These are phyloP conservation scores for Cyberlindnera veronae DNA, from an alignment of 805 yeast genomes.

Conservation along the genomic window DNA sequence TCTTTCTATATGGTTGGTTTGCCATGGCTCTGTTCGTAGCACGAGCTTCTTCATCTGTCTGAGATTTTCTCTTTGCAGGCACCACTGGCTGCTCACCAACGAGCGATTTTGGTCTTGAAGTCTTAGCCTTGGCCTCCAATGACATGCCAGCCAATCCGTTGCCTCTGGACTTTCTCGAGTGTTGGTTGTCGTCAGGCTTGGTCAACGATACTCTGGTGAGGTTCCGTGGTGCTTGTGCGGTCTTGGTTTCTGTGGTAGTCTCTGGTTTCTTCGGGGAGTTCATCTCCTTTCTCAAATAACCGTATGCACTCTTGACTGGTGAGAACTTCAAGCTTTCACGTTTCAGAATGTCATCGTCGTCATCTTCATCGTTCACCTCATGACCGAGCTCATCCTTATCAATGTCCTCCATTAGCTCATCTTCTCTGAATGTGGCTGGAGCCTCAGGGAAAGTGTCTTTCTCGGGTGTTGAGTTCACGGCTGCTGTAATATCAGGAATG, in stretches of 20 bases:
- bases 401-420: background rate
- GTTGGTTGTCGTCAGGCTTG: conserved; percentile 19
- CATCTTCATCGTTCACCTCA: conserved; percentile 3
- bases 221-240: conserved; percentile 12
- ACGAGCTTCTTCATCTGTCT: conserved; percentile 20
- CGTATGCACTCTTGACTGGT: conserved; percentile 29
- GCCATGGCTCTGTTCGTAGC: background rate
- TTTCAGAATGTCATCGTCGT: conserved; percentile 12
- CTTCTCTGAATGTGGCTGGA: too few species aligned
- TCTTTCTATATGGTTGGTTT: conserved; percentile 23
- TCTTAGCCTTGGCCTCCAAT: conserved; percentile 17
- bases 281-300: conserved; percentile 25
- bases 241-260: background rate
- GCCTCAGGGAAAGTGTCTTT: too few species aligned
- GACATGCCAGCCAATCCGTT: conserved; percentile 23
- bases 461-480: too few species aligned
- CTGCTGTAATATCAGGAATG: too few species aligned
- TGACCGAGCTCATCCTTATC: background rate
- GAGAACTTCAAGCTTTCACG: conserved; percentile 22
- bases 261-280: conserved; percentile 12
- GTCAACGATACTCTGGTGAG: conserved; percentile 24
- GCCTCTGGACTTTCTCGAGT: conserved; percentile 19
- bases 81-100: conserved; percentile 13
- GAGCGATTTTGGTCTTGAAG: conserved; percentile 19
- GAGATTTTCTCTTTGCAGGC: conserved; percentile 19